phyloP scores from a whole-genome alignment of 2,329 filamentous ascomycete genomes.

The Monosporascus sp. region DNA sequence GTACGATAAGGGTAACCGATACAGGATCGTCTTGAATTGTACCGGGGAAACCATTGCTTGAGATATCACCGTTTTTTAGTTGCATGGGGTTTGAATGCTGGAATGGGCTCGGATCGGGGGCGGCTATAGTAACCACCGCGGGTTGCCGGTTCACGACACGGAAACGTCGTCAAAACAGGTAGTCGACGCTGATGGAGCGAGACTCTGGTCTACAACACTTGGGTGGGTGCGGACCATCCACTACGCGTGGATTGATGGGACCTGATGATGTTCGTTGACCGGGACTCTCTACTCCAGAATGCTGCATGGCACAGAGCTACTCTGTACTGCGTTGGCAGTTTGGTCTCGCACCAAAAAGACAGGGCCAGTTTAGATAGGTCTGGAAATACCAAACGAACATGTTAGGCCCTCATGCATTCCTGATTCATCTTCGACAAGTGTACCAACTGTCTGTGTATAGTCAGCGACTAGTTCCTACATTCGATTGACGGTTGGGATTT shows the following conservation, averaged over 20 bases:
- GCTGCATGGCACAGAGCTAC: background rate
- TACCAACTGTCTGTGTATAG: background rate
- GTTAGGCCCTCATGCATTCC: background rate
- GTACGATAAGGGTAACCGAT: slow-evolving; percentile 21
- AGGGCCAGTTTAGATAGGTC: background rate
- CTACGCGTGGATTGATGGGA: background rate
- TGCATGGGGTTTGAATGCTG: slow-evolving; percentile 23
- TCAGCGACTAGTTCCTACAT: background rate
- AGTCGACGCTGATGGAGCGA: background rate
- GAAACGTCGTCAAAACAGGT: slow-evolving; percentile 2
- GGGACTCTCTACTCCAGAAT: background rate
- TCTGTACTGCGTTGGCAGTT: background rate
- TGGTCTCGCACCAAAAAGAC: background rate
- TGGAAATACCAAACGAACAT: background rate
- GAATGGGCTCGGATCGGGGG: slow-evolving; percentile 17
- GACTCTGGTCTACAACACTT: background rate
- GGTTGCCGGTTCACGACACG: slow-evolving; percentile 3
- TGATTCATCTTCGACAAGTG: background rate
- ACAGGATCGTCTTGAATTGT: slow-evolving; percentile 21
- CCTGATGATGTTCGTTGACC: background rate
- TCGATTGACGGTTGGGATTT: background rate
- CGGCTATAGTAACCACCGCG: slow-evolving; percentile 9
- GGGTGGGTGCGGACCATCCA: background rate
- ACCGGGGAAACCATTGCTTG: slow-evolving; percentile 19
- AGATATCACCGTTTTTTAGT: slow-evolving; percentile 27